These are phyloP conservation scores for Olyra latifolia DNA, from an alignment of 176 grass and related monocot genomes.

Conservation along the genomic window DNA sequence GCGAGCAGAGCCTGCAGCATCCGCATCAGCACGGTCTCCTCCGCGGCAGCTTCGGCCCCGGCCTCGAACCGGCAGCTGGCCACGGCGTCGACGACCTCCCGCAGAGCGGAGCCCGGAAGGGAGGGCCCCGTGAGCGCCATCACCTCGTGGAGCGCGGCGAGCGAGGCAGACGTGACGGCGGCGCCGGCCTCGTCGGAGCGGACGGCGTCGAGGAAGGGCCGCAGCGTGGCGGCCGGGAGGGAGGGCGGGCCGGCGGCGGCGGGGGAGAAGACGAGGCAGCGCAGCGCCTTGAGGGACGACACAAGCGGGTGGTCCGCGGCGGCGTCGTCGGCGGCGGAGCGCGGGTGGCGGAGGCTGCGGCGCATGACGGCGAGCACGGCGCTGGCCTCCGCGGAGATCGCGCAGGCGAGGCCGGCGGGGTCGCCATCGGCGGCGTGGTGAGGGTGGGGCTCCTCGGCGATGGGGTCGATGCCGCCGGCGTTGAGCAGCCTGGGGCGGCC, in stretches of 20 bases:
- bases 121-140: constrained; percentile 49
- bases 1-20: constrained; percentile 80
- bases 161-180: constrained; percentile 71
- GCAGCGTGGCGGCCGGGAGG: constrained; percentile 41
- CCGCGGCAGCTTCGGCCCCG: constrained; percentile 52
- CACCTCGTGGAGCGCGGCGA: constrained; percentile 67
- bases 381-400: constrained; percentile 73
- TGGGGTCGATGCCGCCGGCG: constrained; percentile 59
- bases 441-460: constrained; percentile 46
- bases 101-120: constrained; percentile 54
- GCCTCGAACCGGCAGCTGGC: constrained; percentile 77
- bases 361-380: constrained; percentile 90
- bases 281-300: constrained; percentile 72
- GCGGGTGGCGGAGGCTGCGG: constrained; percentile 58
- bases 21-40: constrained; percentile 90
- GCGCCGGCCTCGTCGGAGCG: constrained; percentile 78
- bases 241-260: not conserved
- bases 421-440: not conserved
- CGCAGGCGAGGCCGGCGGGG: constrained; percentile 65
- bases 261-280: constrained; percentile 67
- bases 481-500: constrained; percentile 47
- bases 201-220: constrained; percentile 81
- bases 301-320: constrained; percentile 68
- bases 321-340: constrained; percentile 49
- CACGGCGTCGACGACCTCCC: constrained; percentile 81